phyloP scores from a whole-genome alignment of 2,329 filamentous ascomycete species.

The Pseudodiploospora longispora region DNA sequence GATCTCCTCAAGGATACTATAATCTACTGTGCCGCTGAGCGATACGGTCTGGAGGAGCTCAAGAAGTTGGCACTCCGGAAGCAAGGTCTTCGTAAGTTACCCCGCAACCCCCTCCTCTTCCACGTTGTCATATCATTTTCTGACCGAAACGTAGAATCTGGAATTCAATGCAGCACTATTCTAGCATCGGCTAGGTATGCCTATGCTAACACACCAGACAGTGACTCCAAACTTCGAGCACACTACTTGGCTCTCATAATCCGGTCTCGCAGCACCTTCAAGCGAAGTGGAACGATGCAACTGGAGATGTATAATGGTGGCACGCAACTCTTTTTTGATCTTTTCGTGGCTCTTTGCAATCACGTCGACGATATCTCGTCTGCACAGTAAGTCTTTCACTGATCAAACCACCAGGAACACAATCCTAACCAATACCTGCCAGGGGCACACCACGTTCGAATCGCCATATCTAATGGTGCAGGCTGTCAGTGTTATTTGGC shows the following conservation, averaged over 20 bases:
- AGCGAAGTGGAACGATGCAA: constrained; percentile 91
- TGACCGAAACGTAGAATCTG: constrained; percentile 45
- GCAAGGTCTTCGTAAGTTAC: constrained; percentile 66
- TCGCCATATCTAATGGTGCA: constrained; percentile 27
- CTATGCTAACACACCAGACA: constrained; percentile 81
- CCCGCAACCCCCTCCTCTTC: background rate
- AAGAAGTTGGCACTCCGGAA: constrained; percentile 81
- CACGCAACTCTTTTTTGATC: constrained; percentile 77
- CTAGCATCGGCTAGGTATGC: constrained; percentile 81
- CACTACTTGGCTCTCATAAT: constrained; percentile 93
- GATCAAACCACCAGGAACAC: background rate
- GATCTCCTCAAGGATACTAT: constrained; percentile 80
- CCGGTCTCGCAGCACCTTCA: constrained; percentile 78
- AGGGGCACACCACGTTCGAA: constrained; percentile 41
- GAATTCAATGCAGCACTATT: constrained; percentile 78
- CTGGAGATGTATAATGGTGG: constrained; percentile 86
- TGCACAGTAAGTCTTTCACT: constrained; percentile 38
- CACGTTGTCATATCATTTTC: constrained; percentile 1
- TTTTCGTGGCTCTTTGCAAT: constrained; percentile 89
- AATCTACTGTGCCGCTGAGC: constrained; percentile 82
- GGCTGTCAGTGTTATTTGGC: constrained; percentile 1
- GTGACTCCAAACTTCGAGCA: constrained; percentile 80
- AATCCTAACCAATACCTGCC: background rate
- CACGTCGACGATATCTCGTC: constrained; percentile 67
- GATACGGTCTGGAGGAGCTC: constrained; percentile 74